A percentile compares a stretch with the other conserved stretches of the same genome.
Evolutionary conservation across 2,329 filamentous ascomycete species (phyloP).

Genomic region (Epichloe hybrida): DNA sequence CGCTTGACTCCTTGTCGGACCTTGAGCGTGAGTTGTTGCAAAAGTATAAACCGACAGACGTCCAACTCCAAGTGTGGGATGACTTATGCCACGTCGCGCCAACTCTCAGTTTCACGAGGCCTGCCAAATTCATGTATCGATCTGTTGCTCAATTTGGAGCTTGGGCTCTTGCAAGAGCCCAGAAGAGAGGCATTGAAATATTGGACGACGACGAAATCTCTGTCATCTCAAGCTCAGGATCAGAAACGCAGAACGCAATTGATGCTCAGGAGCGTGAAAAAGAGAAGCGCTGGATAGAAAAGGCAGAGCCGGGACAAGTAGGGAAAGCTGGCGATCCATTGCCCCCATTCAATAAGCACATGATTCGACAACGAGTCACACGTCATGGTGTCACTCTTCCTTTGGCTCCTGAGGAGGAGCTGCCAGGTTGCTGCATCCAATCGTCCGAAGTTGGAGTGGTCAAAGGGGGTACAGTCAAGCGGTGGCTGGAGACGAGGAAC

Average conservation of each 20-base stretch:
- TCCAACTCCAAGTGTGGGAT: conserved; percentile 93
- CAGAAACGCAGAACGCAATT: conserved; percentile 16
- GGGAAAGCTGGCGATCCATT: conserved; percentile 80
- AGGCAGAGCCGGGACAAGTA: conserved; percentile 31
- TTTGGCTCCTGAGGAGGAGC: conserved; percentile 48
- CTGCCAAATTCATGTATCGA: conserved; percentile 91
- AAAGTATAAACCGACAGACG: conserved; percentile 70
- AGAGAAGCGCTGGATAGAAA: conserved; percentile 9
- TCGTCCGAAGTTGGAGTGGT: conserved; percentile 59
- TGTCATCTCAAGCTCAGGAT: conserved; percentile 49
- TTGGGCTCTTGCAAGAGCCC: conserved; percentile 75
- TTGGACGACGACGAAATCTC: conserved; percentile 66
- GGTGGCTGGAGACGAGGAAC: conserved; percentile 66
- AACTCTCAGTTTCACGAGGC: conserved; percentile 89
- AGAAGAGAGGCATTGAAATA: conserved; percentile 69
- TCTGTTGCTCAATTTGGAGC: conserved; percentile 87
- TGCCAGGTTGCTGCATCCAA: conserved; percentile 51
- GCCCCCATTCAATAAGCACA: conserved; percentile 66
- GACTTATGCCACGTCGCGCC: conserved; percentile 86
- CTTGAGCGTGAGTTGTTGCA: conserved; percentile 44
- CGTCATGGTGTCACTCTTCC: conserved; percentile 61
- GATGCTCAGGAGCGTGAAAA: conserved; percentile 11
- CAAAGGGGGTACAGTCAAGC: conserved; percentile 62
- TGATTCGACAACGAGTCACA: conserved; percentile 84
- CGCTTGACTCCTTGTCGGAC: conserved; percentile 48